phyloP scores from a whole-genome alignment of 2,329 filamentous ascomycete genomes.

The Cercospora zeae-maydis region DNA sequence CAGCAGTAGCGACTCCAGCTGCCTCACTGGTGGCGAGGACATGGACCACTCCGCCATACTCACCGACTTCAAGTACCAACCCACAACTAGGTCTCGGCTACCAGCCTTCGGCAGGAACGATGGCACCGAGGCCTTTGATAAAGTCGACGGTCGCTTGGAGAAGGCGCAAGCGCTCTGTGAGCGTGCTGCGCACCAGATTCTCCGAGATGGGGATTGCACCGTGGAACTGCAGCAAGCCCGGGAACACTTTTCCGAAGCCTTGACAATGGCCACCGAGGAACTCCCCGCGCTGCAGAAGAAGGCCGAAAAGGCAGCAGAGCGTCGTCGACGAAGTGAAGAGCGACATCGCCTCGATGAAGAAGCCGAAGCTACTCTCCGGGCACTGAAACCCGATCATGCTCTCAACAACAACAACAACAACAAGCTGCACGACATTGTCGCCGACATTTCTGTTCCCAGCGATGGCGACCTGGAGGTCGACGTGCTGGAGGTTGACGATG shows the following conservation, averaged over 20 bases:
- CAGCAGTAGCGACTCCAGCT: constrained; percentile 32
- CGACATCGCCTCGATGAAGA: constrained; percentile 23
- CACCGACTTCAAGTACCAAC: constrained; percentile 38
- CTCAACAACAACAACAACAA: too few relatives aligned
- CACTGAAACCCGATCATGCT: not conserved
- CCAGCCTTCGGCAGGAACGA: constrained; percentile 21
- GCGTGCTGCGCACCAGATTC: constrained; percentile 79
- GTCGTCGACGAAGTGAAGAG: constrained; percentile 26
- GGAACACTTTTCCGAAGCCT: constrained; percentile 60
- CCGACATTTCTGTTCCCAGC: constrained; percentile 9
- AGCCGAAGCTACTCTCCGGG: constrained; percentile 13
- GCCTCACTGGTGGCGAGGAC: constrained; percentile 38
- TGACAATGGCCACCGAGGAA: constrained; percentile 46
- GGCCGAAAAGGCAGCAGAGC: constrained; percentile 27
- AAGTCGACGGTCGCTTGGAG: constrained; percentile 74
- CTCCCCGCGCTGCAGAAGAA: constrained; percentile 24
- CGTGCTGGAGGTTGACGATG: constrained; percentile 22
- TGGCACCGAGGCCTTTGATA: constrained; percentile 47
- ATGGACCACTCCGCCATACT: constrained; percentile 32
- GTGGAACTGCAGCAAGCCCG: constrained; percentile 69
- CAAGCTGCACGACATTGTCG: constrained; percentile 7
- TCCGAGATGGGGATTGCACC: constrained; percentile 83
- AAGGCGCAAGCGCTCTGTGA: constrained; percentile 78
- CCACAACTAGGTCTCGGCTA: constrained; percentile 13
- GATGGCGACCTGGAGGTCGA: constrained; percentile 23